These are phyloP conservation scores for Scheffersomyces segobiensis DNA, from an alignment of 1,139 yeast genomes.

Conservation along the genomic window DNA sequence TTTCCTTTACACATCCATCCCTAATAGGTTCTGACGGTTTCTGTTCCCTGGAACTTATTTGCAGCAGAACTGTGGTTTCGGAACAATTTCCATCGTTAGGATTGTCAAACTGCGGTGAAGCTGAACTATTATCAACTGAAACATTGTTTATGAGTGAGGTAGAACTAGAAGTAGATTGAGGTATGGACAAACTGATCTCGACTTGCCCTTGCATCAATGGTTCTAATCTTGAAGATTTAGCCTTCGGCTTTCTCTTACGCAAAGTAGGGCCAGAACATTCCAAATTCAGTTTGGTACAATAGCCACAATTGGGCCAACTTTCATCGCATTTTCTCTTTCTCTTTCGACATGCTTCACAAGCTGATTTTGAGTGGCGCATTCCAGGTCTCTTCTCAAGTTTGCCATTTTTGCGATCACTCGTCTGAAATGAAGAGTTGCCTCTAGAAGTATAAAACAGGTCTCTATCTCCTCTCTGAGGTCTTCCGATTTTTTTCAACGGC, in stretches of 20 bases:
- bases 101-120: neutral
- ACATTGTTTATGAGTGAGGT: neutral
- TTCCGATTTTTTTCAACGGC: conserved; percentile 12
- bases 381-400: conserved; percentile 1
- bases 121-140: neutral
- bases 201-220: neutral
- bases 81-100: neutral
- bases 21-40: neutral
- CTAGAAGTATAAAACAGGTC: neutral
- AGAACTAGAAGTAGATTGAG: neutral
- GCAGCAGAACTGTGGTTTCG: neutral
- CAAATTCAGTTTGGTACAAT: conserved; percentile 1
- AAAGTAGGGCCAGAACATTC: neutral
- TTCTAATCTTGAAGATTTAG: neutral
- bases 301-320: conserved; percentile 2
- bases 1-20: neutral
- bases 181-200: neutral
- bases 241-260: neutral
- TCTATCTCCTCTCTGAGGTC: conserved; percentile 10
- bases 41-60: neutral
- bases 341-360: conserved; percentile 5
- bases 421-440: neutral
- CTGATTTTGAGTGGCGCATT: conserved; percentile 1
- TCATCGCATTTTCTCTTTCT: conserved; percentile 7
- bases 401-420: neutral